Percentiles rank a stretch among this genome's conserved stretches.
Conservation (phyloP, 768 basidiomycete genomes). For the Auricularia sp. region DNA sequence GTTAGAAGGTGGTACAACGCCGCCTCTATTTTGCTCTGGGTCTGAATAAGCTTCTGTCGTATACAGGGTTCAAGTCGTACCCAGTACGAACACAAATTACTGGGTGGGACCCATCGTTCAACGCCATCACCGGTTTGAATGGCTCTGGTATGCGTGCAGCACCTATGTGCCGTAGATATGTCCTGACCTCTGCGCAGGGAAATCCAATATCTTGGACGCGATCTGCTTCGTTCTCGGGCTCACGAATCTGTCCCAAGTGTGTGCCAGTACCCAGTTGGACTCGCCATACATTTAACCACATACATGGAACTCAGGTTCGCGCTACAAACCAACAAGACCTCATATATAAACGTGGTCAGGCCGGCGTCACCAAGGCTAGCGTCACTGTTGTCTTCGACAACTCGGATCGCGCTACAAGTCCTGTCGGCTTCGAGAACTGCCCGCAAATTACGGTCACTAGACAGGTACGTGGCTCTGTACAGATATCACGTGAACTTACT, state of each 20-base stretch:
- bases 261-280: constrained; percentile 11
- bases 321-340: constrained; percentile 94
- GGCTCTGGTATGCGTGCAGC: constrained; percentile 15
- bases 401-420: constrained; percentile 76
- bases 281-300: neutral
- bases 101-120: constrained; percentile 97
- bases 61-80: constrained; percentile 90
- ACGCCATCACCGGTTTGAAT: constrained; percentile 82
- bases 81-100: constrained; percentile 92
- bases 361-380: constrained; percentile 92
- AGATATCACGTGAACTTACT: neutral
- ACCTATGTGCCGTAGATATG: too few relatives aligned
- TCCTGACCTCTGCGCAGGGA: constrained; percentile 47
- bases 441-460: constrained; percentile 95
- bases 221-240: constrained; percentile 98
- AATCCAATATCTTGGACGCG: constrained; percentile 98
- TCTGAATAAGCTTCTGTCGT: too few relatives aligned
- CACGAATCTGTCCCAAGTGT: constrained; percentile 88
- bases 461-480: constrained; percentile 50
- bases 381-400: constrained; percentile 99
- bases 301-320: constrained; percentile 54
- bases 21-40: neutral
- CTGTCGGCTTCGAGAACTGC: constrained; percentile 66
- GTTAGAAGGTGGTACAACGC: constrained; percentile 56
- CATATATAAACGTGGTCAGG: constrained; percentile 98